Percentiles rank a stretch among this genome's conserved stretches.
Evolutionary conservation across 164 flowering plant species (phyloP).

Genomic region (Malania oleifera): DNA sequence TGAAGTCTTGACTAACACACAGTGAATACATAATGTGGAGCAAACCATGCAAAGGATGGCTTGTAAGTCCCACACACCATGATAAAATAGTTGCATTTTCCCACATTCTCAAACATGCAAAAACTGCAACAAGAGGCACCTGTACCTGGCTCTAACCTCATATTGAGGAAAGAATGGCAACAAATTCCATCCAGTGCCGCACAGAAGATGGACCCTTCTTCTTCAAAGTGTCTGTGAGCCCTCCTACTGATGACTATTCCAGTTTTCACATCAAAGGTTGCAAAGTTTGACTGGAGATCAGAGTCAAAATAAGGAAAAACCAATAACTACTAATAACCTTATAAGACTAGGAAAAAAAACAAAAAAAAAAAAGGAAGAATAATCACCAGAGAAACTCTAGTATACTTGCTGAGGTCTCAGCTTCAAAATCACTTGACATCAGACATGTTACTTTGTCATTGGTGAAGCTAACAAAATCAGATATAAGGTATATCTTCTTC

Average conservation of each 20-base stretch:
- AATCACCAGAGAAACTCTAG: background rate
- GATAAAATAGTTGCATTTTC: background rate
- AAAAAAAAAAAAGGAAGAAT: background rate
- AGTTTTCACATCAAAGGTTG: constrained; percentile 75
- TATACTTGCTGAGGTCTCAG: too few relatives aligned
- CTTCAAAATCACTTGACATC: too few relatives aligned
- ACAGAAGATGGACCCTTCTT: constrained; percentile 93
- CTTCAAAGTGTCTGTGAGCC: constrained; percentile 97
- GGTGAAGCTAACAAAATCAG: too few relatives aligned
- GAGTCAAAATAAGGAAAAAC: background rate
- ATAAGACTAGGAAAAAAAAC: too few relatives aligned
- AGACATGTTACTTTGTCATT: too few relatives aligned
- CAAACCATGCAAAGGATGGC: background rate
- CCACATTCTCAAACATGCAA: background rate
- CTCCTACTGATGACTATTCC: constrained; percentile 89
- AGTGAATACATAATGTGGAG: background rate
- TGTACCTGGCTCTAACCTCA: constrained; percentile 94
- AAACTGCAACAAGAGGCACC: constrained; percentile 1
- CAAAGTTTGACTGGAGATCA: constrained; percentile 79
- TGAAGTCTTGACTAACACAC: too few relatives aligned
- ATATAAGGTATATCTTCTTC: too few relatives aligned
- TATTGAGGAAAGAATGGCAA: constrained; percentile 85
- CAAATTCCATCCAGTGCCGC: constrained; percentile 90
- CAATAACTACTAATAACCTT: too few relatives aligned
- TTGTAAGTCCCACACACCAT: background rate